phyloP scores from a whole-genome alignment of 768 basidiomycete genomes.

The Hemileccinum rubropunctum region DNA sequence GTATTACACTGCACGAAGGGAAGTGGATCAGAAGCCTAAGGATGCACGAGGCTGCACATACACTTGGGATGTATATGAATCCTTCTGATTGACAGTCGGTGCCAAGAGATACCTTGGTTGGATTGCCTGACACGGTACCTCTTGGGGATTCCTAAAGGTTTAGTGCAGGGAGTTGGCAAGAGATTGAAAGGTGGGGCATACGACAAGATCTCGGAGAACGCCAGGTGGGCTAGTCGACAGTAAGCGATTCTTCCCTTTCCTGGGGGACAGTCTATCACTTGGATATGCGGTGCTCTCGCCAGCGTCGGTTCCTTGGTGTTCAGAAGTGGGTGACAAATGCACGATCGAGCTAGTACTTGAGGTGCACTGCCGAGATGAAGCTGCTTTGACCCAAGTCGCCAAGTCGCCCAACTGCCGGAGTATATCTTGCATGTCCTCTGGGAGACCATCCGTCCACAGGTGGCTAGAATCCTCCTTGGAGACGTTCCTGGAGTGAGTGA shows the following conservation, averaged over 20 bases:
- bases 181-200: conserved; percentile 7
- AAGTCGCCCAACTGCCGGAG: conserved; percentile 28
- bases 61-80: conserved; percentile 30
- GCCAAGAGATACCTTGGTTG: not conserved
- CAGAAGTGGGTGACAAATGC: not conserved
- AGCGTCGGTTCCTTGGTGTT: not conserved
- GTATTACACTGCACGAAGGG: conserved; percentile 14
- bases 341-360: not conserved
- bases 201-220: conserved; percentile 4
- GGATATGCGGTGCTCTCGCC: not conserved
- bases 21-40: not conserved
- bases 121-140: not conserved
- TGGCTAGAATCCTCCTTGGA: not conserved
- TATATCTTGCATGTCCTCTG: conserved; percentile 26
- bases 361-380: conserved; percentile 11
- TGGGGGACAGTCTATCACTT: not conserved
- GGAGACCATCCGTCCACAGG: conserved; percentile 15
- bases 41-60: conserved; percentile 8
- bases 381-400: conserved; percentile 24
- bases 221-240: not conserved
- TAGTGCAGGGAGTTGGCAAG: not conserved
- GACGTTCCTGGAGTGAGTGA: conserved; percentile 13
- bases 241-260: conserved; percentile 26
- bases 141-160: conserved; percentile 12
- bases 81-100: conserved; percentile 5